Evolutionary conservation across 2,329 filamentous ascomycete species (phyloP).

Genomic region (Penicillium sp.): DNA sequence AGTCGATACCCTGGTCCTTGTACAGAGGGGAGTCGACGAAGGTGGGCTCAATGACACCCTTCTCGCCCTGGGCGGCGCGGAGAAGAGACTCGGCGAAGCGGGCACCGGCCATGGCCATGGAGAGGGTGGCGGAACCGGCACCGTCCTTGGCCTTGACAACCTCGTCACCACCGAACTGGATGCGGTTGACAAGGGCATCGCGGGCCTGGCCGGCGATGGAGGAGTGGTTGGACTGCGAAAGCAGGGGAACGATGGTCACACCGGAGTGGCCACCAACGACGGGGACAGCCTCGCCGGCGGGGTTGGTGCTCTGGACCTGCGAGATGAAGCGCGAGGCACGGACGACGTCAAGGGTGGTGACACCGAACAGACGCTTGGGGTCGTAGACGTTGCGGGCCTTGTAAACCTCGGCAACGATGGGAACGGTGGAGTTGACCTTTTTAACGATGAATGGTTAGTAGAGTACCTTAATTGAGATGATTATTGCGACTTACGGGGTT

Average conservation of each 20-base stretch:
- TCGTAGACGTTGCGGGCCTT: conserved; percentile 96
- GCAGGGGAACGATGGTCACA: conserved; percentile 96
- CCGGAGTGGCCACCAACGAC: conserved; percentile 97
- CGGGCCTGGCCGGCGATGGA: conserved; percentile 74
- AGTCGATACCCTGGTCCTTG: conserved; percentile 97
- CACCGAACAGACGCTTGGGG: conserved; percentile 98
- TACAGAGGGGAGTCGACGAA: conserved; percentile 96
- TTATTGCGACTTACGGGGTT: conserved; percentile 67
- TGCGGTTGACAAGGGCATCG: conserved; percentile 80
- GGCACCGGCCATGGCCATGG: conserved; percentile 95
- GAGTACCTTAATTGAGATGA: background rate
- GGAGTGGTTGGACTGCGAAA: conserved; percentile 88
- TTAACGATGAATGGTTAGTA: background rate
- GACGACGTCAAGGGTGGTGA: conserved; percentile 98
- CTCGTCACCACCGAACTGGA: conserved; percentile 99
- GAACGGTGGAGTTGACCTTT: conserved; percentile 94
- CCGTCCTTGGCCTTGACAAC: conserved; percentile 99
- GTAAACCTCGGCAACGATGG: conserved; percentile 95
- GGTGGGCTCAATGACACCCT: conserved; percentile 91
- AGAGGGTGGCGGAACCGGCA: conserved; percentile 93
- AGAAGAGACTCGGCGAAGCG: conserved; percentile 86
- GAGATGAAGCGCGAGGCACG: conserved; percentile 97
- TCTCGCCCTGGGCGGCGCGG: conserved; percentile 88
- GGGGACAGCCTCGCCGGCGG: conserved; percentile 87
- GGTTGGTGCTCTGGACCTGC: conserved; percentile 87